Base-by-base conservation (phyloP, 306 rosid species). In the Begonia masoniana region DNA sequence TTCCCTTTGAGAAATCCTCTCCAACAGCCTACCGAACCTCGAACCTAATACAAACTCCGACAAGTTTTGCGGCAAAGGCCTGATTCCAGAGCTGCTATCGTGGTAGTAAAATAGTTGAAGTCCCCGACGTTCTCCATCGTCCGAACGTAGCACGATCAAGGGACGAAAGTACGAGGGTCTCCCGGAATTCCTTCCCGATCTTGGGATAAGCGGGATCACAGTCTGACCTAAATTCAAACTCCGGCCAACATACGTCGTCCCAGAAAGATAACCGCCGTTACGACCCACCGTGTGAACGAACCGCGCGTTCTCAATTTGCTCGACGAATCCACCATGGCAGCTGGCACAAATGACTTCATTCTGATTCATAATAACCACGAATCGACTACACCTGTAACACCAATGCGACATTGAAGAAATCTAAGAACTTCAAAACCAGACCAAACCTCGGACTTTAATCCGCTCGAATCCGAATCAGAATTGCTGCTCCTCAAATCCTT, bases 41-140 rank as follows among this genome's bases (percentile, higher is more conserved):
- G 97, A 80, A 57, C 97, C 93, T 12, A 88, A 63, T 3, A 88
- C 56, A 67, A 84, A 75, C 70, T 88, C 95, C 1, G 97, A 84
- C 86, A 88, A 78, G 56, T 81, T 84, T 5, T 71, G 72, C 4
- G 97, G 97, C 45, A 88, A 57, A 13, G 93, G 93, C 15, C 95
- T 71, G 2, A 84, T 73, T 36, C 95, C 97, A 10, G 93, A 79
- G 31, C 95, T 86, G 12, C 55, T 65, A 0, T 92, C 88, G n/a
- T 88, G 95, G 10, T 82, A 93, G 58, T 84, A 79, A 36, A 65
- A 88, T 1, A 88, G 87, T 69, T 80, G 88, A 36, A 84, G 82
- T 13, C 93, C 82, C 5, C 82, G 75, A 0, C 78, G 59, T 49
- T 73, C 96, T n/a, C 70, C 63, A 0, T 58, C 72, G 0, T 64